phyloP scores from a whole-genome alignment of 176 grass and related monocot genomes.

The Rhipidocladum racemiflorum region DNA sequence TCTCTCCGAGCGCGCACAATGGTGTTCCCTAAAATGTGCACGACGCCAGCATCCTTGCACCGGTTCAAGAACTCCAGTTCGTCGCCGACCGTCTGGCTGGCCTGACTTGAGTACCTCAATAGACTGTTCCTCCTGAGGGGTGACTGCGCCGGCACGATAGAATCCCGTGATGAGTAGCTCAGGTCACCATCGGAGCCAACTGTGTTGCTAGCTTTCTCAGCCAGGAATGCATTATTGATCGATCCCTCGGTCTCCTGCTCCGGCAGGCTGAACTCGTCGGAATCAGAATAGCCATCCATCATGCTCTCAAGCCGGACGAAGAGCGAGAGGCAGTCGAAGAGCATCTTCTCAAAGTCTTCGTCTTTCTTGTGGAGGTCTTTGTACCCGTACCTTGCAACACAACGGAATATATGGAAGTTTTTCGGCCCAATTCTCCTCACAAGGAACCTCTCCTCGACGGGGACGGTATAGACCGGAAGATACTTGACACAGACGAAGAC shows the following conservation, averaged over 20 bases:
- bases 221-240: slow-evolving; percentile 9
- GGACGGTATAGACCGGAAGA: slow-evolving; percentile 91
- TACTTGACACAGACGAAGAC: slow-evolving; percentile 97
- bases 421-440: slow-evolving; percentile 86
- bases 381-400: slow-evolving; percentile 84
- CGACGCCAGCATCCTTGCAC: slow-evolving; percentile 85
- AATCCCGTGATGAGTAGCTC: slow-evolving; percentile 65
- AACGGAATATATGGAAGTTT: slow-evolving; percentile 94
- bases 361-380: slow-evolving; percentile 93
- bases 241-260: slow-evolving; percentile 5
- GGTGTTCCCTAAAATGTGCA: slow-evolving; percentile 97
- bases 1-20: slow-evolving; percentile 70
- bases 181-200: slow-evolving; percentile 50
- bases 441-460: slow-evolving; percentile 75
- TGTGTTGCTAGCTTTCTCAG: slow-evolving; percentile 32
- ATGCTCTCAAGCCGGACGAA: slow-evolving; percentile 85
- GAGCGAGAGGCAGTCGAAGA: slow-evolving; percentile 57
- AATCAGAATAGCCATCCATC: slow-evolving; percentile 94
- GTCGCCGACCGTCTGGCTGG: slow-evolving; percentile 45
- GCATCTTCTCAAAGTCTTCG: slow-evolving; percentile 86
- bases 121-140: slow-evolving; percentile 15
- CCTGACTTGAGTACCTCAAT: slow-evolving; percentile 29
- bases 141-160: slow-evolving; percentile 55
- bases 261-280: slow-evolving; percentile 56
- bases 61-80: slow-evolving; percentile 87